Base-by-base conservation (phyloP, 139 green algal genomes). In the Spirogloea muscicola region DNA sequence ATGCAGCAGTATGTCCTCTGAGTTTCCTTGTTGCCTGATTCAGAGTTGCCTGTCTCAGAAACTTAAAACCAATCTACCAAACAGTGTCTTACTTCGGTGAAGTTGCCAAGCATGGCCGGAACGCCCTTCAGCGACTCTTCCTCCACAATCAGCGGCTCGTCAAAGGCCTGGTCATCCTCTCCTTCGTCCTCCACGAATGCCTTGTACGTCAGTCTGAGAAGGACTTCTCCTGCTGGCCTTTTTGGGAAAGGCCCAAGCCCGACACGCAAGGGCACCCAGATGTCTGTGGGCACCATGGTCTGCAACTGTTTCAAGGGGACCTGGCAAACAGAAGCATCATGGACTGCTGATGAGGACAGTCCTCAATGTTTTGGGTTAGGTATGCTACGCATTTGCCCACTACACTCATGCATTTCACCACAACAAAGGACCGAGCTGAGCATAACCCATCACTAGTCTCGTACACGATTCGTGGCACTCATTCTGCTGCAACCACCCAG, bases 151-250 rank as follows among this genome's bases (percentile, higher is more conserved):
- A 27, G 31, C 49, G 34, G 16, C 10, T 60, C 62, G 0, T 40
- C 43, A 61, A 62, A 37, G 27, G 10, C 29, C 0, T 60, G 7
- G 21, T 71, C 65, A 7, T 67, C 65, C 21, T 79, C 71, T 18
- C 64, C 38, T 27, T 70, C 60, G 60, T 70, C 60, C 3, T 79
- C 71, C 21, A 79, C 68, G 64, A 68, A 79, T 3, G 60, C 33
- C 40, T 74, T 82, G 64, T 79, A 79, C n/a, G 71, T 79, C 29
- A 79, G 61, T 16, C 58, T 18, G 42, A 79, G 40, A 37, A 49
- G 58, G 31, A 79, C 25, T 33, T 72, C 29, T 33, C 71, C 71
- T 5, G 21, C n/a, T 25, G 37, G 21, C 64, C 73, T 75, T n/a
- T 27, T 25, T 13, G 4, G 68, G 21, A 21, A 42, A 5, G 36